Base-by-base conservation (phyloP, 805 yeast genomes). In the Yarrowia sp. region DNA sequence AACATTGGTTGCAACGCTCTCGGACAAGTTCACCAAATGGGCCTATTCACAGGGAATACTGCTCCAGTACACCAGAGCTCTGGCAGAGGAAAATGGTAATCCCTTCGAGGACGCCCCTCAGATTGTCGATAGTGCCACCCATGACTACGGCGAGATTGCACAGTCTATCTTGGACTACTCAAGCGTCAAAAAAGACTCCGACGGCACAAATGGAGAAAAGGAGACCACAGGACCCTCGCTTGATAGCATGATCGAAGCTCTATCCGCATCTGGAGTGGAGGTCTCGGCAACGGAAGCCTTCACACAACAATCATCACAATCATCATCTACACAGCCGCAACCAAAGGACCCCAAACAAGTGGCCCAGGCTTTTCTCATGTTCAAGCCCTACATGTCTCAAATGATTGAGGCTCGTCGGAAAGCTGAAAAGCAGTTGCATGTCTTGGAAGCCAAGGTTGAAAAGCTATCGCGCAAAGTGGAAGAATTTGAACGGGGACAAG, bases 381-480 rank as follows among this genome's bases (percentile, higher is more conserved):
- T 61, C 55, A 61, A 61, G 20, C 66, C 66, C n/a, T 47, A 61
- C 55, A 61, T 61, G 66, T 61, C 66, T 20, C 66, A 61, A 33
- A 61, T 61, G 66, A 61, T 61, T 36, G 66, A 46, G 43, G 53
- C 66, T 7, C 55, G 66, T 2, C 43, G 55, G 13, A 20, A 61
- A n/a, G 66, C 55, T 3, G 66, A 61, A 13, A 55, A 61, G 43
- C 42, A 36, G 17, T 2, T 36, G n/a, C n/a, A 13, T 1, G 24
- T 15, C 2, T 24, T 61, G 19, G 17, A 46, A 47, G 19, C 43
- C 4, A 19, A 46, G 1, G 9, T 15, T 12, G 24, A 13, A 15
- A 33, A 17, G 17, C 36, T 58, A 1, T 8, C 40, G 2, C 10
- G 9, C 17, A 42, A 20, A 8, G 44, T 58, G n/a, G 46, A 43